phyloP scores from a whole-genome alignment of 306 rosid genomes.

The Comarum palustre region DNA sequence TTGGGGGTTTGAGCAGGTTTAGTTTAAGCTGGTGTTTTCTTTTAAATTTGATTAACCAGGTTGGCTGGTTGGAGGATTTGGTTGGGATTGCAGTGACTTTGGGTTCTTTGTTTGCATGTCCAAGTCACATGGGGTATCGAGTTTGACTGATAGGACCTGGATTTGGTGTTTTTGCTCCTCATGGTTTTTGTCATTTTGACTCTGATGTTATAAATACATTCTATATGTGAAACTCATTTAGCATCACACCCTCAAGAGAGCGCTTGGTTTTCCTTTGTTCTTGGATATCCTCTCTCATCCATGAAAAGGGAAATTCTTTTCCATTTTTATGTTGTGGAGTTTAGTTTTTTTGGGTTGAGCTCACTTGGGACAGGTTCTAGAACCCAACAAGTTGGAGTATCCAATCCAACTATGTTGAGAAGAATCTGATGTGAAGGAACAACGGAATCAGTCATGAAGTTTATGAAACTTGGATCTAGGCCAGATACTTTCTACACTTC shows the following conservation, averaged over 20 bases:
- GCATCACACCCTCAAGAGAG: slow-evolving; percentile 34
- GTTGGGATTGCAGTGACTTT: slow-evolving; percentile 46
- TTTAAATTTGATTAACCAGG: slow-evolving; percentile 20
- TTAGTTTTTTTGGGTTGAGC: slow-evolving; percentile 25
- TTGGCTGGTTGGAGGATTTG: slow-evolving; percentile 28
- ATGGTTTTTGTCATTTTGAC: slow-evolving; percentile 53
- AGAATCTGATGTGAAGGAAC: slow-evolving; percentile 37
- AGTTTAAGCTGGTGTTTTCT: neutral
- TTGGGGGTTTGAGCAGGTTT: slow-evolving; percentile 16
- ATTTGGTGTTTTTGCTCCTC: slow-evolving; percentile 49
- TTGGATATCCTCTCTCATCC: slow-evolving; percentile 56
- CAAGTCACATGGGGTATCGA: slow-evolving; percentile 63
- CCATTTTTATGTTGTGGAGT: slow-evolving; percentile 1
- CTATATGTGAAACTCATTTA: slow-evolving; percentile 35
- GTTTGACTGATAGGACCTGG: slow-evolving; percentile 74
- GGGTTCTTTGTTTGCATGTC: slow-evolving; percentile 53
- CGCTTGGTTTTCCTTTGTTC: slow-evolving; percentile 52
- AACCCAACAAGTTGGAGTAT: slow-evolving; percentile 26
- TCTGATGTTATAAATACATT: slow-evolving; percentile 12
- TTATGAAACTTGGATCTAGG: slow-evolving; percentile 97
- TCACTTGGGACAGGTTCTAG: slow-evolving; percentile 31
- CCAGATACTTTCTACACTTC: slow-evolving; percentile 87
- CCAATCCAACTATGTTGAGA: slow-evolving; percentile 34
- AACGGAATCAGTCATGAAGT: slow-evolving; percentile 68
- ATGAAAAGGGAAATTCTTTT: slow-evolving; percentile 24